Evolutionary conservation across 768 basidiomycete genomes (phyloP).

Genomic region (Exidia glandulosa): DNA sequence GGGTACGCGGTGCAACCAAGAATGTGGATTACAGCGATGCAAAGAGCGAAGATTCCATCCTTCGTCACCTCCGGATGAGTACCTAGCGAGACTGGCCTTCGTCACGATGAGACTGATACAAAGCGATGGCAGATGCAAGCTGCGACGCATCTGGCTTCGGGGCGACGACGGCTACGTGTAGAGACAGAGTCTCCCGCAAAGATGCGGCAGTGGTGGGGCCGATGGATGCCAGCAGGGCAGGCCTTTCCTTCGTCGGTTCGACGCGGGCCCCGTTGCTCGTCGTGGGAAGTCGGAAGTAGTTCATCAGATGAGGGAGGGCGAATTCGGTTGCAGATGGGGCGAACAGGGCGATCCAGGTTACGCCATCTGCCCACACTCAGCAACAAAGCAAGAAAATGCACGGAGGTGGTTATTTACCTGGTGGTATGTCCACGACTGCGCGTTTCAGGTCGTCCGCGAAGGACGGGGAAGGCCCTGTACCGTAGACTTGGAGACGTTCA

Average conservation of each 20-base stretch:
- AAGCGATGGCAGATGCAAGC: constrained; percentile 23
- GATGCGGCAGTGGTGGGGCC: constrained; percentile 54
- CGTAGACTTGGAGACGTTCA: constrained; percentile 54
- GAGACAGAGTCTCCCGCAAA: constrained; percentile 31
- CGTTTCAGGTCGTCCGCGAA: constrained; percentile 4
- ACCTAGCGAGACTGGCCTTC: too few species aligned
- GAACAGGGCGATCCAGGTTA: constrained; percentile 60
- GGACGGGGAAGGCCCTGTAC: constrained; percentile 27
- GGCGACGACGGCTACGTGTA: constrained; percentile 46
- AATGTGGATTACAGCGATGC: too few species aligned
- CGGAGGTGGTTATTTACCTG: background rate
- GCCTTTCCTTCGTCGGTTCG: background rate
- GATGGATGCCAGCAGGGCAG: constrained; percentile 44
- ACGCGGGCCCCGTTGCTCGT: background rate
- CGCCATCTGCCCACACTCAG: background rate
- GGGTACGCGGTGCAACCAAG: too few species aligned
- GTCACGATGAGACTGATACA: too few species aligned
- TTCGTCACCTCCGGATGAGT: too few species aligned
- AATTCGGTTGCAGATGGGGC: constrained; percentile 61
- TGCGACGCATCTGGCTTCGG: constrained; percentile 45
- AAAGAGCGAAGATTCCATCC: too few species aligned
- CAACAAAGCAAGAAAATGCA: background rate
- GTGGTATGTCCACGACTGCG: background rate
- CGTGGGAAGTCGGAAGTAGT: constrained; percentile 31
- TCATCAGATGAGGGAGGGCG: constrained; percentile 37